phyloP scores from a whole-genome alignment of 116 monocot species.

The Posidonia oceanica region DNA sequence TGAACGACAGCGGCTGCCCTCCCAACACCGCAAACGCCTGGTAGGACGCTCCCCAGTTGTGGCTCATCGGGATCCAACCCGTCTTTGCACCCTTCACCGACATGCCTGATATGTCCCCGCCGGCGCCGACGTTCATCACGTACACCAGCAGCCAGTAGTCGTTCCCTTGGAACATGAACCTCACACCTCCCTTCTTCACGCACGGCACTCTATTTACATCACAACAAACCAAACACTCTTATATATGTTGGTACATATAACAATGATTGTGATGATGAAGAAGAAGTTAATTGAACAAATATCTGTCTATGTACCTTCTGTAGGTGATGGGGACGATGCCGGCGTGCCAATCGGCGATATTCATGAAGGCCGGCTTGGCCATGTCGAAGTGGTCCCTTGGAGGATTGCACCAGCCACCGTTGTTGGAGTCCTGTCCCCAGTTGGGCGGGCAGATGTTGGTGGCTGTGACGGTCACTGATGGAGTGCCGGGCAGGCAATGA shows the following conservation, averaged over 20 bases:
- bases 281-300: background rate
- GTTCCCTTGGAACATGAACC: slow-evolving; percentile 50
- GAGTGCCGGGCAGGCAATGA: slow-evolving; percentile 25
- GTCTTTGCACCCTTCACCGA: slow-evolving; percentile 52
- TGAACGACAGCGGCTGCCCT: slow-evolving; percentile 60
- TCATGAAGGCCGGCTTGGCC: slow-evolving; percentile 57
- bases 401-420: slow-evolving; percentile 71
- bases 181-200: slow-evolving; percentile 29
- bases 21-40: slow-evolving; percentile 46
- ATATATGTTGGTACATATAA: too few relatives aligned
- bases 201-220: slow-evolving; percentile 31
- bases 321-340: slow-evolving; percentile 59
- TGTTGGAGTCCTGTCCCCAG: slow-evolving; percentile 29
- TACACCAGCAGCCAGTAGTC: slow-evolving; percentile 59
- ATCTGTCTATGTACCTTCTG: slow-evolving; percentile 21
- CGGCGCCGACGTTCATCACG: slow-evolving; percentile 63
- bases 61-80: slow-evolving; percentile 50
- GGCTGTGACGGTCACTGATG: slow-evolving; percentile 34
- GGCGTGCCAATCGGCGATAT: slow-evolving; percentile 43
- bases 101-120: slow-evolving; percentile 48
- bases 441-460: slow-evolving; percentile 74
- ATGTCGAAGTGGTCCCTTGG: slow-evolving; percentile 48
- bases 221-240: background rate
- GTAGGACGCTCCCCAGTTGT: slow-evolving; percentile 58
- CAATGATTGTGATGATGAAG: too few relatives aligned